Evolutionary conservation across 352 stramenopile species (phyloP), one percentile per base, ranked within the genome.

Genomic region (Globisporangium lucens): DNA sequence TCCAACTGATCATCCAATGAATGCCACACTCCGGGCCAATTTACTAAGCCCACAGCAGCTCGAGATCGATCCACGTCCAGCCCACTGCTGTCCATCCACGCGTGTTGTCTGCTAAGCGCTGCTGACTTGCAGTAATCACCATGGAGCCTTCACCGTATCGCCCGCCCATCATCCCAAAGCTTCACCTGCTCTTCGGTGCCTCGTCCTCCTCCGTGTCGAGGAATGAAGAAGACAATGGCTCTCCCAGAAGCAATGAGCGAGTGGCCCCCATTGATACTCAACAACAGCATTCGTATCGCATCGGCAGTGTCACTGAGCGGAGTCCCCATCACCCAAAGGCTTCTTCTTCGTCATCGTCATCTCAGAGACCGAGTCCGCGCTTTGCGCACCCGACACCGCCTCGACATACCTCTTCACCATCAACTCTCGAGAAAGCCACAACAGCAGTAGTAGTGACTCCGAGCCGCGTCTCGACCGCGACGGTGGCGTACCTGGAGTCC

Each of bases 401-500:
- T 61, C 51, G 51, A 30, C 71, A 29, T 9, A 29, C 35, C 22
- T 24, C 52, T 22, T 52, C 15, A 30, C 49, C 22, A 27, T 63
- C n/a, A 10, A 9, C 41, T 49, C 3, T 15, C 20, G 57, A 65
- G 0, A 61, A 51, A 7, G 24, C 52, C 8, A 59, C 38, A 12
- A 20, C 38, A 0, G 27, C 65, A 41, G 65, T 24, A 0, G 27
- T 62, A 13, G 62, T 82, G 17, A 59, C 72, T 20, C 61, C 76
- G 35, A 5, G 51, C n/a, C 75, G 77, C 8, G 63, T 81, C 7
- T 82, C 67, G 27, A 72, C 53, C 4, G 68, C 77, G 6, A 78
- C 74, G 0, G 49, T 82, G 33, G 69, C 73, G 24, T 75, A 69
- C 46, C 43, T 85, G 24, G 77, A 85, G 46, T 69, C 77, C 17